Conservation (phyloP, 352 stramenopile genomes). For the Plasmopara halstedii region DNA sequence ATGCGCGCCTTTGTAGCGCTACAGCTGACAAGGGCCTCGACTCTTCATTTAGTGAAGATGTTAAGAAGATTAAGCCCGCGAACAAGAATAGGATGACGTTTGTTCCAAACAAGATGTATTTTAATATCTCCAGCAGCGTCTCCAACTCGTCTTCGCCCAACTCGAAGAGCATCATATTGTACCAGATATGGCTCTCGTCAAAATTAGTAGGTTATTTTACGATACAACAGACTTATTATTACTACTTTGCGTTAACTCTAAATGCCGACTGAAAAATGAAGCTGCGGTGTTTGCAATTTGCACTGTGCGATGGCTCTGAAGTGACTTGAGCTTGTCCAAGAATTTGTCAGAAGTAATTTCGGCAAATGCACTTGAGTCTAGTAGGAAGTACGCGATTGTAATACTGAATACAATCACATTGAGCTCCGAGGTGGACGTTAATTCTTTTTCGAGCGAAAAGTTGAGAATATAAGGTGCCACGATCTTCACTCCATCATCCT, state of each 20-base stretch:
- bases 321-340: slow-evolving; percentile 19
- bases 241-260: slow-evolving; percentile 29
- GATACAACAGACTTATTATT: too few relatives aligned
- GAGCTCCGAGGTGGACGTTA: slow-evolving; percentile 15
- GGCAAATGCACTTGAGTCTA: slow-evolving; percentile 47
- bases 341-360: slow-evolving; percentile 33
- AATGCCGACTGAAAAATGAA: slow-evolving; percentile 28
- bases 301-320: slow-evolving; percentile 26
- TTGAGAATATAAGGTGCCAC: slow-evolving; percentile 37
- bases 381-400: slow-evolving; percentile 54
- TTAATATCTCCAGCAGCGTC: slow-evolving; percentile 44
- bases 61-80: slow-evolving; percentile 29
- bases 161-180: slow-evolving; percentile 19
- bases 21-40: background rate
- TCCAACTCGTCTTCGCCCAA: slow-evolving; percentile 23
- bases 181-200: too few relatives aligned
- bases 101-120: slow-evolving; percentile 45
- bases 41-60: slow-evolving; percentile 2
- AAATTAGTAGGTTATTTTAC: too few relatives aligned
- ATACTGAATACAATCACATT: slow-evolving; percentile 50
- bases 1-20: slow-evolving; percentile 30
- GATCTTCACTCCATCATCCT: slow-evolving; percentile 35
- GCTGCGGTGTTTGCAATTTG: slow-evolving; percentile 47
- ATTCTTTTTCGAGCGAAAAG: slow-evolving; percentile 7
- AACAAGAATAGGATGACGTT: slow-evolving; percentile 57